Percentiles rank a stretch among this genome's conserved stretches.
Conservation (phyloP, 179 eudicot genomes). For the Spinacia oleracea region DNA sequence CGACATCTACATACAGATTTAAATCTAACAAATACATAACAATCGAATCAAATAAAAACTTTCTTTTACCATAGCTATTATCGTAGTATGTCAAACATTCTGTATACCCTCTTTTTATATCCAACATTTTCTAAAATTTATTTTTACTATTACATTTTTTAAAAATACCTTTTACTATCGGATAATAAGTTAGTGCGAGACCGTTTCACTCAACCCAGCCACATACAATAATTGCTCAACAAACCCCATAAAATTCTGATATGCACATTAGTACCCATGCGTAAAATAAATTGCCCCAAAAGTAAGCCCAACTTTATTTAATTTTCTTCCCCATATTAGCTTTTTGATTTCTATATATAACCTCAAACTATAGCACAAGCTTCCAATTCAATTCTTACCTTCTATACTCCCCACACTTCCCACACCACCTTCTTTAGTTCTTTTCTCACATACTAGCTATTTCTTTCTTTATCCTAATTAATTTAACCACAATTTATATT, state of each 20-base stretch:
- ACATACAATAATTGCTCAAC: neutral
- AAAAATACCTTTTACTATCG: too few species aligned
- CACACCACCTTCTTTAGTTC: neutral
- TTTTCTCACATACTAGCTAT: neutral
- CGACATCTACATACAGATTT: too few species aligned
- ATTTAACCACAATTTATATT: neutral
- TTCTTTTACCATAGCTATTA: too few species aligned
- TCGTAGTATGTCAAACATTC: too few species aligned
- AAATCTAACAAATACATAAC: too few species aligned
- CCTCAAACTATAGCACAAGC: neutral
- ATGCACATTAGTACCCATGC: neutral
- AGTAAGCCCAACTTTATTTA: neutral
- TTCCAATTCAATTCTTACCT: slow-evolving; percentile 8
- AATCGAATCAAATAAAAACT: too few species aligned
- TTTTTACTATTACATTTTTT: too few species aligned
- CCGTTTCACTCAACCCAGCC: too few species aligned
- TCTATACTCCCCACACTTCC: slow-evolving; percentile 14
- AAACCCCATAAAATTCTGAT: neutral
- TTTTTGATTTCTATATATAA: slow-evolving; percentile 20
- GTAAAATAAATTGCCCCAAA: neutral
- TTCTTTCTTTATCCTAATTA: neutral
- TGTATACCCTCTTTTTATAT: too few species aligned
- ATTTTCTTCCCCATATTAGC: neutral
- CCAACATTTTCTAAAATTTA: too few species aligned
- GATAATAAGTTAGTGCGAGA: too few species aligned